phyloP scores from a whole-genome alignment of 176 grass and related monocot genomes.

The Ensete ventricosum region DNA sequence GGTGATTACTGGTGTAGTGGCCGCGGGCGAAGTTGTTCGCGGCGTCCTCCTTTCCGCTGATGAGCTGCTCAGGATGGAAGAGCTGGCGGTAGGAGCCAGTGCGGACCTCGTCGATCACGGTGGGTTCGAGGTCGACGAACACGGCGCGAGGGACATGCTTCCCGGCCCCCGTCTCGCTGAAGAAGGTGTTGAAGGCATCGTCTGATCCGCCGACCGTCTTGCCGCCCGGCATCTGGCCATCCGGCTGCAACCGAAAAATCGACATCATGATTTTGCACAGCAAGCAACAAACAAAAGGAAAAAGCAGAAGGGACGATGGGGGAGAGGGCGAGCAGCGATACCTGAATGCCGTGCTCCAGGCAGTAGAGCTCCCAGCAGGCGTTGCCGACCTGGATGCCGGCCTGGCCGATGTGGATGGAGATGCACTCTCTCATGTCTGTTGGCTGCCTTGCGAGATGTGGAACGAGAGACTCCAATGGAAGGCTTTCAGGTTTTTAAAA shows the following conservation, averaged over 20 bases:
- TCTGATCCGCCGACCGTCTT: slow-evolving; percentile 2
- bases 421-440: too few relatives aligned
- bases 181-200: slow-evolving; percentile 14
- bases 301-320: too few relatives aligned
- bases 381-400: slow-evolving; percentile 79
- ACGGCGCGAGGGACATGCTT: slow-evolving; percentile 12
- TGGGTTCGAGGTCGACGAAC: slow-evolving; percentile 12
- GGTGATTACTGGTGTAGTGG: slow-evolving; percentile 9
- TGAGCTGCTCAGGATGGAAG: slow-evolving; percentile 8
- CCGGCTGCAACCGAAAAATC: not conserved
- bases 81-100: slow-evolving; percentile 6
- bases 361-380: slow-evolving; percentile 86
- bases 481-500: too few relatives aligned
- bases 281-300: too few relatives aligned
- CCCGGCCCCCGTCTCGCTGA: slow-evolving; percentile 5
- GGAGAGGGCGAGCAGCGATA: too few relatives aligned
- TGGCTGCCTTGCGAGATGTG: too few relatives aligned
- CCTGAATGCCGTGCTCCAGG: slow-evolving; percentile 57
- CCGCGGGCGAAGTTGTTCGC: slow-evolving; percentile 16
- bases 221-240: slow-evolving; percentile 11
- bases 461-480: too few relatives aligned
- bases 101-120: slow-evolving; percentile 10
- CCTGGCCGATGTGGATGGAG: slow-evolving; percentile 67
- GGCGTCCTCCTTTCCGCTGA: not conserved
- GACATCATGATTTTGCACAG: too few relatives aligned